phyloP scores from a whole-genome alignment of 2,329 filamentous ascomycete genomes.

The Fusarium denticulatum region DNA sequence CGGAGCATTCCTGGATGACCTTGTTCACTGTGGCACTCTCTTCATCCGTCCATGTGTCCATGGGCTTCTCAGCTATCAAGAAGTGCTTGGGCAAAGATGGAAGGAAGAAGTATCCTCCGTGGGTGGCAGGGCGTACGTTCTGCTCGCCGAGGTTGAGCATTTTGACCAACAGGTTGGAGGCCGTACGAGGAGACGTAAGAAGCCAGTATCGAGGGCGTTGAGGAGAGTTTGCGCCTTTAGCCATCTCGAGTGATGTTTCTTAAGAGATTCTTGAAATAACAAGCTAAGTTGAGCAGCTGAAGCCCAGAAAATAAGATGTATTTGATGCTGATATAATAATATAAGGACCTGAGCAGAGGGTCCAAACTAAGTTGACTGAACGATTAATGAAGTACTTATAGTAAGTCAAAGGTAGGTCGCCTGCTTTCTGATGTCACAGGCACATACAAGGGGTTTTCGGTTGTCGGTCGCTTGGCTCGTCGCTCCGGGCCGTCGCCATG shows the following conservation, averaged over 20 bases:
- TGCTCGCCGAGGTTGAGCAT: conserved; percentile 34
- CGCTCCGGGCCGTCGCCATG: conserved; percentile 21
- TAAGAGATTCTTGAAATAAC: background rate
- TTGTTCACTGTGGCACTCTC: background rate
- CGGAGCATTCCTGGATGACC: conserved; percentile 3
- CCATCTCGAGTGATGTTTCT: background rate
- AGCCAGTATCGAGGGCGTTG: conserved; percentile 27
- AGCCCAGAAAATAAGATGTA: background rate
- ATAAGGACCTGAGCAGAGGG: background rate
- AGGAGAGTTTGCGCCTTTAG: conserved; percentile 2
- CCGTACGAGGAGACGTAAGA: conserved; percentile 29
- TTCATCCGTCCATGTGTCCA: conserved; percentile 26
- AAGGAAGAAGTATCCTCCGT: conserved; percentile 36
- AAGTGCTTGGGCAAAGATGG: conserved; percentile 2
- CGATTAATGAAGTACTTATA: background rate
- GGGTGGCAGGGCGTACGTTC: conserved; percentile 15
- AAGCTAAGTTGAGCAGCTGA: background rate
- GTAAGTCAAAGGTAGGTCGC: background rate
- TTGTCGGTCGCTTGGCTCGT: conserved; percentile 23
- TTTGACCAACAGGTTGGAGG: conserved; percentile 34
- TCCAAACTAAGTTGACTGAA: accelerated
- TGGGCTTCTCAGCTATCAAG: background rate
- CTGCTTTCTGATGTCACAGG: background rate
- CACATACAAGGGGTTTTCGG: background rate
- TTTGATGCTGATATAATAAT: background rate